Evolutionary conservation across 768 basidiomycete genomes (phyloP).

Genomic region (Phlebiopsis flavidoalba): DNA sequence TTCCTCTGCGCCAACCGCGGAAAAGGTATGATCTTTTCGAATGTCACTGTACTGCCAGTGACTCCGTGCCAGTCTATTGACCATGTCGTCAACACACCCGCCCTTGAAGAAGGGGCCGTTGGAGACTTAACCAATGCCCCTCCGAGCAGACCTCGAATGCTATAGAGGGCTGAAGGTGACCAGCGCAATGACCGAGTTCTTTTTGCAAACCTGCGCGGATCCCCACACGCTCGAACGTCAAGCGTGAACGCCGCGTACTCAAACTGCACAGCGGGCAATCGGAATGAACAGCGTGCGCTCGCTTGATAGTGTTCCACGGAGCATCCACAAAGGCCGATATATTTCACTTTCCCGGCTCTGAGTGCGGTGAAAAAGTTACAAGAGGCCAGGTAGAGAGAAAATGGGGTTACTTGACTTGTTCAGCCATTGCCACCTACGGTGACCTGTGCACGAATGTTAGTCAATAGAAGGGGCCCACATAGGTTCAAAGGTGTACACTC

Average conservation of each 20-base stretch:
- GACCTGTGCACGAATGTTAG: conserved; percentile 2
- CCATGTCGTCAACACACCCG: neutral
- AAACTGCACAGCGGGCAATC: conserved; percentile 36
- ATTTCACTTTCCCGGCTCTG: conserved; percentile 23
- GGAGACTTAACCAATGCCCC: conserved; percentile 17
- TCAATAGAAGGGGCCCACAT: neutral
- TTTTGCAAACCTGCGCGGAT: conserved; percentile 29
- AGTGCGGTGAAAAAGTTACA: neutral
- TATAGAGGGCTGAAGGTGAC: conserved; percentile 36
- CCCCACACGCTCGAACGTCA: conserved; percentile 29
- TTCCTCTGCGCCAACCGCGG: conserved; percentile 19
- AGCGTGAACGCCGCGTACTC: conserved; percentile 39
- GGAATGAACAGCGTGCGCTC: conserved; percentile 36
- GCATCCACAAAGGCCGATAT: conserved; percentile 26
- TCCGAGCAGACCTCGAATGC: conserved; percentile 23
- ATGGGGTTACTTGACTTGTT: conserved; percentile 14
- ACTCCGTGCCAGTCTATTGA: conserved; percentile 26
- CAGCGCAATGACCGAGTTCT: conserved; percentile 36
- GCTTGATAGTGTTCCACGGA: conserved; percentile 17
- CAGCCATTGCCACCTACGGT: conserved; percentile 7
- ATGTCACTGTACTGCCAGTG: conserved; percentile 34
- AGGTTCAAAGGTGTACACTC: conserved; percentile 11
- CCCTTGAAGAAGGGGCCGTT: neutral
- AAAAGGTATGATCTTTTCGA: conserved; percentile 12
- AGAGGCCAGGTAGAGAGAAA: neutral